phyloP scores from a whole-genome alignment of 139 green algal species.

The Chlorella sp. region DNA sequence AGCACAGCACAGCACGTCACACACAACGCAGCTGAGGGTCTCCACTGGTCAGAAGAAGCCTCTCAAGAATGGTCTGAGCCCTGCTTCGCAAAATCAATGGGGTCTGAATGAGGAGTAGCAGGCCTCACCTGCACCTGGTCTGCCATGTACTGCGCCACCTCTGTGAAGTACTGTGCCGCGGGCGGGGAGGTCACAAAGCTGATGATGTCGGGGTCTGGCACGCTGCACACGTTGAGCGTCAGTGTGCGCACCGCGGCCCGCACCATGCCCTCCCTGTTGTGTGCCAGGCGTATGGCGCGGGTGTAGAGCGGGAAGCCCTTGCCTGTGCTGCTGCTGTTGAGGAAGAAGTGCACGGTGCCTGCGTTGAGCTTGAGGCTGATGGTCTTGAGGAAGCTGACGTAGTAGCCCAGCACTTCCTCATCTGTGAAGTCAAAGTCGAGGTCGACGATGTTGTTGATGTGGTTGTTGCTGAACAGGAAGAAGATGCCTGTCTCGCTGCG shows the following conservation, averaged over 20 bases:
- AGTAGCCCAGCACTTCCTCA: slow-evolving; percentile 95
- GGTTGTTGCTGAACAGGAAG: slow-evolving; percentile 96
- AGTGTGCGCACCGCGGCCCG: slow-evolving; percentile 91
- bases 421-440: slow-evolving; percentile 92
- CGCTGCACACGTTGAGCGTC: slow-evolving; percentile 89
- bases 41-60: too few species aligned
- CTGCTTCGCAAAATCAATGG: neutral
- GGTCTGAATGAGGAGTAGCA: neutral
- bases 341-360: slow-evolving; percentile 92
- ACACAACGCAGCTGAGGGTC: too few species aligned
- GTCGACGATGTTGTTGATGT: slow-evolving; percentile 92
- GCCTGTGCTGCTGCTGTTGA: slow-evolving; percentile 16
- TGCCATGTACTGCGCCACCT: slow-evolving; percentile 58
- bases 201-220: slow-evolving; percentile 59
- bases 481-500: slow-evolving; percentile 79
- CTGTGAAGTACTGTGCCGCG: slow-evolving; percentile 51
- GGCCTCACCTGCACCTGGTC: slow-evolving; percentile 63
- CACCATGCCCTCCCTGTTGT: slow-evolving; percentile 93
- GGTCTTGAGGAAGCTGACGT: slow-evolving; percentile 96
- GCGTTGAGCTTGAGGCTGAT: slow-evolving; percentile 90
- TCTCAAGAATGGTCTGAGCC: too few species aligned
- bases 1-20: too few species aligned
- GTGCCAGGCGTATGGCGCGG: slow-evolving; percentile 82
- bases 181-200: slow-evolving; percentile 55
- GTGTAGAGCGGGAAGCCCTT: slow-evolving; percentile 85